Conservation (phyloP, 345 rosid genomes). For the Durio zibethinus region DNA sequence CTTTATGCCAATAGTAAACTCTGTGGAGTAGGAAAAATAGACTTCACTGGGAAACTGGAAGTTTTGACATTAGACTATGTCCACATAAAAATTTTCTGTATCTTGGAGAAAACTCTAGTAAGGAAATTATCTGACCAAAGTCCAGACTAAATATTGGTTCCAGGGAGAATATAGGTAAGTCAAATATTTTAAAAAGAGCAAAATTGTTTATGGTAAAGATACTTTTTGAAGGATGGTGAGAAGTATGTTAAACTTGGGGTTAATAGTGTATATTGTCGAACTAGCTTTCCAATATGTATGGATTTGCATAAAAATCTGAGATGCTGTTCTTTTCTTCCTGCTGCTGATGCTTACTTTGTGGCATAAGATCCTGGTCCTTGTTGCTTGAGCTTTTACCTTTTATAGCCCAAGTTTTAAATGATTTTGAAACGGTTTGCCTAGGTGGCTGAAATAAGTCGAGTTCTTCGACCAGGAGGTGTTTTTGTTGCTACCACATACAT, state of each 20-base stretch:
- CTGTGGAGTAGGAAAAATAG: background rate
- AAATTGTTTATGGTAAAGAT: background rate
- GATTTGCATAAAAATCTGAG: background rate
- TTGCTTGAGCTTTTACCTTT: background rate
- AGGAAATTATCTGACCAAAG: background rate
- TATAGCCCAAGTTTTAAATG: background rate
- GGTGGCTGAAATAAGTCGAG: conserved; percentile 91
- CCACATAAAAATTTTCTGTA: background rate
- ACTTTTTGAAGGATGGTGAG: background rate
- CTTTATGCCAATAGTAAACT: background rate
- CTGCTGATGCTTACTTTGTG: background rate
- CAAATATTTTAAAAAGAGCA: too few relatives aligned
- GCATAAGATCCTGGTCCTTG: too few relatives aligned
- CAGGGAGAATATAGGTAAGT: background rate
- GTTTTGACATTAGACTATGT: background rate
- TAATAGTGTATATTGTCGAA: background rate
- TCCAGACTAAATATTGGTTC: background rate
- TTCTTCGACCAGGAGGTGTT: conserved; percentile 80
- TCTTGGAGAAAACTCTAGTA: background rate
- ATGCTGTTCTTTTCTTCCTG: background rate
- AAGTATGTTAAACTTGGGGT: background rate
- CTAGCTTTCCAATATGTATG: background rate
- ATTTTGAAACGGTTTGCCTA: conserved; percentile 19
- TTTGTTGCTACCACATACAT: conserved; percentile 74
- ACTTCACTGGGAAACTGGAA: background rate